Base-by-base conservation (phyloP, 768 basidiomycete species). In the Amanita jacksonii region DNA sequence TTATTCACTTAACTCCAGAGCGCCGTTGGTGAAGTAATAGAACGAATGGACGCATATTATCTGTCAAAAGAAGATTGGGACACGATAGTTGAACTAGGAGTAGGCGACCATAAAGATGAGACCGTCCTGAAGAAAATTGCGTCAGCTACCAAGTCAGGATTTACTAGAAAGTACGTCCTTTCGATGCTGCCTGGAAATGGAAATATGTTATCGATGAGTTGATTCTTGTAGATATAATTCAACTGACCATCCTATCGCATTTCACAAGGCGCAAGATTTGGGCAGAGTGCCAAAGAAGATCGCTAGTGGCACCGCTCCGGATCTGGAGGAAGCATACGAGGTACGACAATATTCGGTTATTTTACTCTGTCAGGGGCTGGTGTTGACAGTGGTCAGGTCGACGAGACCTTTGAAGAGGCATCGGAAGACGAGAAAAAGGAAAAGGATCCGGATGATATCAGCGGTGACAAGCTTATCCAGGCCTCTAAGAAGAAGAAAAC, bases 11-110 rank as follows among this genome's bases (percentile, higher is more conserved):
- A 22, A 27, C 12, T 27, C 25, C 57, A 92, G 89, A 76, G 74
- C 50, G 84, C 77, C 0, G 74, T 97, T 4, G 81, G 85, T 1
- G 79, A 84, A 7, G 78, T 92, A 27, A 96, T 99, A 45, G 71
- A 76, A 19, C 66, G 67, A 5, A 94, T 99, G 92, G 96, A 98
- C 59, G 83, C 85, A 37, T 99, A 99, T 59, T 97, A 79, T 61
- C 62, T 99, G 24, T 81, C 81, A 3, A 87, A 85, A 51, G 96
- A 98, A 22, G 94, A 98, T 55, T 98, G 93, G 94, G 96, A 99
- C 54, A 82, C 90, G 8, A 70, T 98, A 41, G 76, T 98, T 42
- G 94, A 98, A 58, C 74, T 99, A 7, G 96, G 94, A 1, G 75
- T 99, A 6, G 96, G 79, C 46, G 72, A 83, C 5, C 74, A 80